Conservation (phyloP, 352 stramenopile species). For the Thraustotheca clavata region DNA sequence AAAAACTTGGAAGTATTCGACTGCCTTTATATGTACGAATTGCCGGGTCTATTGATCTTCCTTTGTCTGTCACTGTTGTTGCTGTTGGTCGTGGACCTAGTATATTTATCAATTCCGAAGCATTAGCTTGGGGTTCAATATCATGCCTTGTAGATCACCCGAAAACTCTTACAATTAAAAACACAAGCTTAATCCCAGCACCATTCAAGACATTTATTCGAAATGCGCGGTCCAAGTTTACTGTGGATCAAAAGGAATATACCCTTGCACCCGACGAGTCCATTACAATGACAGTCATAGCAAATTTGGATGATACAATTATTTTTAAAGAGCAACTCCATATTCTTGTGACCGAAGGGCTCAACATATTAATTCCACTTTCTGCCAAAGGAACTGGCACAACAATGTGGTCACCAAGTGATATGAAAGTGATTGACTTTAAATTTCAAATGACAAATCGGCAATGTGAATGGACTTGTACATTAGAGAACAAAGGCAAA, state of each 20-base stretch:
- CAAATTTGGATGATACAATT: constrained; percentile 90
- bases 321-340: constrained; percentile 91
- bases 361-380: constrained; percentile 84
- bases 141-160: constrained; percentile 82
- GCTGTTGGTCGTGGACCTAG: constrained; percentile 78
- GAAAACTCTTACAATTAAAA: constrained; percentile 70
- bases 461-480: constrained; percentile 87
- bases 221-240: constrained; percentile 88
- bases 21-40: constrained; percentile 84
- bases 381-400: constrained; percentile 88
- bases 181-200: constrained; percentile 85
- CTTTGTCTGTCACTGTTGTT: constrained; percentile 80
- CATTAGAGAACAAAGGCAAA: constrained; percentile 93
- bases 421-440: constrained; percentile 88
- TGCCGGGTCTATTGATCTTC: constrained; percentile 79
- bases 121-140: constrained; percentile 88
- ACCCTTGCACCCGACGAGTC: constrained; percentile 71
- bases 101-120: constrained; percentile 66
- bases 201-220: constrained; percentile 90
- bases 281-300: constrained; percentile 65
- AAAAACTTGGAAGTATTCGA: constrained; percentile 87
- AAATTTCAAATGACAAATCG: constrained; percentile 85
- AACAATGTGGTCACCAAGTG: constrained; percentile 89
- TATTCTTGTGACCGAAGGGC: constrained; percentile 87
- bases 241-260: constrained; percentile 84